These are phyloP conservation scores for Beauveria bassiana DNA, from an alignment of 2,329 filamentous ascomycete genomes.

Conservation along the genomic window DNA sequence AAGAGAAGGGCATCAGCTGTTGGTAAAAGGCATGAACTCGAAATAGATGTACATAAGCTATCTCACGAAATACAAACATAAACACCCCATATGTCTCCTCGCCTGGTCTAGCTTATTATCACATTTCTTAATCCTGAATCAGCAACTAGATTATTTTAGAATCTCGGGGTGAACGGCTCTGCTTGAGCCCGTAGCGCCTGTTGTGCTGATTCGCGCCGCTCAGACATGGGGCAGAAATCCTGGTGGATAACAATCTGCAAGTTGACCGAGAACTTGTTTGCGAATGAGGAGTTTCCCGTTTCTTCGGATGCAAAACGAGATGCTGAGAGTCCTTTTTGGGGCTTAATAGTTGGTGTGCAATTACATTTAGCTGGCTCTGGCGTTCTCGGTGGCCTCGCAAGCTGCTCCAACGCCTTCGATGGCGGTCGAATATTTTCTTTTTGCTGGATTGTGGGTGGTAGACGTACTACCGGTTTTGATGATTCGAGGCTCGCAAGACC, in stretches of 20 bases:
- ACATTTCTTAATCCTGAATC: neutral
- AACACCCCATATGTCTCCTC: neutral
- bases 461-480: neutral
- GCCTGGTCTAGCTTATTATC: neutral
- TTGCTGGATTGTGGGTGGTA: neutral
- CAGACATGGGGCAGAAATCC: neutral
- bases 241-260: neutral
- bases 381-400: neutral
- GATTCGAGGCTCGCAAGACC: neutral
- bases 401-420: neutral
- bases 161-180: neutral
- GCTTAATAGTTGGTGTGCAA: neutral
- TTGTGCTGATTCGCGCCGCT: neutral
- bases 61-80: constrained; percentile 1
- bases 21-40: constrained; percentile 57
- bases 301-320: constrained; percentile 5
- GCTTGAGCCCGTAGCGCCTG: neutral
- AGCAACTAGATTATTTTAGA: neutral
- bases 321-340: neutral
- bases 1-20: constrained; percentile 60
- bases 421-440: neutral
- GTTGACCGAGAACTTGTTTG: neutral
- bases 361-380: neutral
- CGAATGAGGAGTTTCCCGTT: neutral
- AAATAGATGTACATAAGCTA: constrained; percentile 17